phyloP scores from a whole-genome alignment of 441 rosid species.

The Populus hybrid region DNA sequence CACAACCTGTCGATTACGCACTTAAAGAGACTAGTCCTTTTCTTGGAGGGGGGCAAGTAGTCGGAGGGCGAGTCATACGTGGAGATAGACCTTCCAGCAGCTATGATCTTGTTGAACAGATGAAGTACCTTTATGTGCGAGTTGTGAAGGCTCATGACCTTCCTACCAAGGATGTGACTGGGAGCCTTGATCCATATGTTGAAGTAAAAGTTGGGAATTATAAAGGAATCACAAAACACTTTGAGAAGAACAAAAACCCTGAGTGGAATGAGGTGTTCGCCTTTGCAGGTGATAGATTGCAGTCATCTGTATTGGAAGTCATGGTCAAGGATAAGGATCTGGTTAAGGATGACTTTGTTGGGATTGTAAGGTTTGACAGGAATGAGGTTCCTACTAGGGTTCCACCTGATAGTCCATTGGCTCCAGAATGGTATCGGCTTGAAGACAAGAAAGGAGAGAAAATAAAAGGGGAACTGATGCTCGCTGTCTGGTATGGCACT shows the following conservation, averaged over 20 bases:
- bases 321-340: constrained; percentile 76
- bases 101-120: constrained; percentile 92
- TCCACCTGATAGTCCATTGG: constrained; percentile 87
- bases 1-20: constrained; percentile 62
- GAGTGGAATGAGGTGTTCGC: constrained; percentile 94
- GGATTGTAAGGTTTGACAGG: constrained; percentile 62
- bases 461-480: constrained; percentile 73
- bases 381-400: constrained; percentile 70
- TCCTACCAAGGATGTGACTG: constrained; percentile 64
- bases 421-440: constrained; percentile 87
- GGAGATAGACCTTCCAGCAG: constrained; percentile 46
- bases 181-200: constrained; percentile 85
- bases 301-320: constrained; percentile 65
- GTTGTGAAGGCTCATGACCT: constrained; percentile 88
- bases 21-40: constrained; percentile 79
- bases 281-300: constrained; percentile 66
- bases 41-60: constrained; percentile 79
- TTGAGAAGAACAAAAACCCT: constrained; percentile 71
- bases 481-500: constrained; percentile 92
- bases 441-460: constrained; percentile 62
- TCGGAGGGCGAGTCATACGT: constrained; percentile 82
- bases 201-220: constrained; percentile 88
- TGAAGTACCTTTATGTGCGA: constrained; percentile 74
- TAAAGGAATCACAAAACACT: constrained; percentile 67
- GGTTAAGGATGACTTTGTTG: constrained; percentile 73